Base-by-base conservation (phyloP, 1,139 yeast genomes). In the Kodamaea ohmeri region DNA sequence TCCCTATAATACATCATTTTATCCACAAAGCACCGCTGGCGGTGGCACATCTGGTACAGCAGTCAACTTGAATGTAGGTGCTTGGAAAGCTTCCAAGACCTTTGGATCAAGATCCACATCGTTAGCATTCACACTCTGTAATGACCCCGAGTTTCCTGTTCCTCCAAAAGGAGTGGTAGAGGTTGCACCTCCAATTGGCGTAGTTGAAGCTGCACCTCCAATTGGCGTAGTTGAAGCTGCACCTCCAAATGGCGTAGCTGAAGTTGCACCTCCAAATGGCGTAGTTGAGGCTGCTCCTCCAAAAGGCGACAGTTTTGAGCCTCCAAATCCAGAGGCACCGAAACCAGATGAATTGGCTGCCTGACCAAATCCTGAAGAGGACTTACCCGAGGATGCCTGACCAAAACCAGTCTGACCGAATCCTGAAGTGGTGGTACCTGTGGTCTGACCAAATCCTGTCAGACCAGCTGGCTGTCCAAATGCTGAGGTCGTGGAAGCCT, bases 41-140 rank as follows among this genome's bases (percentile, higher is more conserved):
- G 97, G 97, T 1, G 89, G 79, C 1, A 77, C 52, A 44, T 86
- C 96, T 0, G 97, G 97, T 1, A 89, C 77, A 18, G 62, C 60
- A 0, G 96, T 96, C 18, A 87, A 57, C 12, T 60, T 58, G 51
- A 88, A 89, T 3, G 46, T 40, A 0, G 58, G 51, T 1, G 79
- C 71, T 44, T 67, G 61, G 54, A 86, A 89, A 14, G 76, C 76
- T 5, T 59, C 64, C 9, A 67, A 42, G 1, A 80, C 66, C 2
- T 50, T 59, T 5, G 65, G 68, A 20, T 75, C 61, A 8, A 80
- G 55, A 5, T 35, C 37, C 2, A 22, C 25, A 11, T 32, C 35
- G 16, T 25, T 17, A n/a, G 32, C 28, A 12, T 21, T n/a, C 6
- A 18, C 20, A 17, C 32, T 26, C 20, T 34, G 16, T 18, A 18